Conservation (phyloP, 2,329 filamentous ascomycete species). For the Allantophomopsis cytisporea region DNA sequence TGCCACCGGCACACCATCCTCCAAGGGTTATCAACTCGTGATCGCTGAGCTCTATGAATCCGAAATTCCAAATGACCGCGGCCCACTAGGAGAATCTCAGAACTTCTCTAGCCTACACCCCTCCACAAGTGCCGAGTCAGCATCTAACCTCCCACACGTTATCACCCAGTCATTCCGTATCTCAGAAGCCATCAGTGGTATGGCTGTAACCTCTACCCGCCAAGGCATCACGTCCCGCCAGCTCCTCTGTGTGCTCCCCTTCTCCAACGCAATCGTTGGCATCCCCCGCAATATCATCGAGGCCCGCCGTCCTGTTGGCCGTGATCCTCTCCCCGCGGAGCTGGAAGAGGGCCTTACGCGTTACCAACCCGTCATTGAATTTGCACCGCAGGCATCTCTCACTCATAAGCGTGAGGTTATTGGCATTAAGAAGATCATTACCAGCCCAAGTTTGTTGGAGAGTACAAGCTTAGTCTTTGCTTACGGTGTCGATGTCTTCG, state of each 20-base stretch:
- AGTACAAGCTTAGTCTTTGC: constrained; percentile 86
- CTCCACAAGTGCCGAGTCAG: constrained; percentile 36
- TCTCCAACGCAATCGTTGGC: constrained; percentile 60
- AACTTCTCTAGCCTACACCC: constrained; percentile 72
- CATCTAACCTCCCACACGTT: constrained; percentile 53
- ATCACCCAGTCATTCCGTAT: constrained; percentile 73
- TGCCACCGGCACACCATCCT: constrained; percentile 39
- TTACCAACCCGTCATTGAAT: constrained; percentile 66
- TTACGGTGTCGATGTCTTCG: constrained; percentile 80
- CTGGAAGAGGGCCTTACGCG: constrained; percentile 68
- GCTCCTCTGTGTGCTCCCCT: constrained; percentile 65
- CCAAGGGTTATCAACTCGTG: constrained; percentile 77
- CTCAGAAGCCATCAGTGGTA: constrained; percentile 60
- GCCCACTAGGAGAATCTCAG: constrained; percentile 51
- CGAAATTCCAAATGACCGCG: constrained; percentile 68
- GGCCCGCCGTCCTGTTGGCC: constrained; percentile 71
- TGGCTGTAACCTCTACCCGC: constrained; percentile 76
- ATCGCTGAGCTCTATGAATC: constrained; percentile 89
- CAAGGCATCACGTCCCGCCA: constrained; percentile 84
- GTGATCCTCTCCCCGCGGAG: constrained; percentile 70
- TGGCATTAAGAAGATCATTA: constrained; percentile 60
- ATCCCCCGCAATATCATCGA: constrained; percentile 72
- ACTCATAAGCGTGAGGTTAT: constrained; percentile 74
- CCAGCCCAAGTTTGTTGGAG: constrained; percentile 69
- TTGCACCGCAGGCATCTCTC: constrained; percentile 69